Evolutionary conservation across 2,329 filamentous ascomycete genomes (phyloP), one percentile per base, ranked within the genome.

Genomic region (Ilyonectria sp.): DNA sequence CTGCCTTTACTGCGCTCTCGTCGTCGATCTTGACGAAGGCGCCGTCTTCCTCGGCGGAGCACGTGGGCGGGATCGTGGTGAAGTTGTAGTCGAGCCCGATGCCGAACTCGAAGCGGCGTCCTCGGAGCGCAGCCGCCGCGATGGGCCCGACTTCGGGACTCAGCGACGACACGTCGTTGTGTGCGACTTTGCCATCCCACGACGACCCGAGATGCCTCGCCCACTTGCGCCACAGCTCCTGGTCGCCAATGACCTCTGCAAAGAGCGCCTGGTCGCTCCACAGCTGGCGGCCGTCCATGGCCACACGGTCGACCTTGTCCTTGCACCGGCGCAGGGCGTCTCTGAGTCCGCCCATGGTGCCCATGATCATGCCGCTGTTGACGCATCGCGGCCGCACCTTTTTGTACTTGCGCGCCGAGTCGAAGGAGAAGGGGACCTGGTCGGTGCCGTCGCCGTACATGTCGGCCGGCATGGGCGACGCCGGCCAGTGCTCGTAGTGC

Each of bases 11-110:
- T 8, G 68, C 71, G 3, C 69, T 57, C 3, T 52, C 17, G 65
- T 82, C 71, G 53, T 71, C 67, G 6, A 81, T 71, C 17, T 68
- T 47, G 26, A 81, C 76, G 31, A 82, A 82, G 46, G 64, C 75
- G 6, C 79, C 79, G 59, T 81, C 79, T 44, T 82, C 79, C 54
- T 82, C 77, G 10, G 80, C 74, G 1, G 79, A 81, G 69, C 79
- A 80, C 4, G 78, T 81, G 2, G 79, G 77, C 8, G 77, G 78
- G 11, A 79, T 79, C 1, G 81, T 82, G 52, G 74, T 77, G 59
- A 79, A 82, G 70, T 76, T 78, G 76, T 81, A 81, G 61, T 82
- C 81, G 4, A 82, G 67, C 0, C 81, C 81, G 23, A 82, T 82
- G 6, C 80, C 79, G 21, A 81, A 82, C 50, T 82, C 81, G 52